These are phyloP conservation scores for Megacollybia marginata DNA, from an alignment of 768 basidiomycete species.

Conservation along the genomic window DNA sequence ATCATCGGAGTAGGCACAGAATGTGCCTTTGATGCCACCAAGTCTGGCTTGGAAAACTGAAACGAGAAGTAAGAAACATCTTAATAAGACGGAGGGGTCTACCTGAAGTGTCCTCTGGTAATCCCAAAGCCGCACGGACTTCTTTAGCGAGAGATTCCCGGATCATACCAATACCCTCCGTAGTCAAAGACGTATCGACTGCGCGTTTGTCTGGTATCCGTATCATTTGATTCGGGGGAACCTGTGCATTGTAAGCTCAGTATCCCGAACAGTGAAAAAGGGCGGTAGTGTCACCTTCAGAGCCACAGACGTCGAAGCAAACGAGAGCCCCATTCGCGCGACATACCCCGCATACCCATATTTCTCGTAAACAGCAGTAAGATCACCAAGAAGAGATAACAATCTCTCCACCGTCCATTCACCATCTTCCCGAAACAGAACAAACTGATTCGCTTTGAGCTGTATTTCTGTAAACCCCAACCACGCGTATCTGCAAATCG, in stretches of 20 bases:
- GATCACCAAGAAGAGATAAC: conserved; percentile 11
- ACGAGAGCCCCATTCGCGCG: conserved; percentile 15
- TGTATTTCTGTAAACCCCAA: conserved; percentile 12
- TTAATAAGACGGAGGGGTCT: neutral
- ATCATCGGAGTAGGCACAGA: conserved; percentile 10
- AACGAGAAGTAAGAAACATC: neutral
- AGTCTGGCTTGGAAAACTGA: conserved; percentile 12
- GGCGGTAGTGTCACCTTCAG: conserved; percentile 4
- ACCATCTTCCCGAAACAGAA: conserved; percentile 11
- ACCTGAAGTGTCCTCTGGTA: conserved; percentile 10
- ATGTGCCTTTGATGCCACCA: conserved; percentile 13
- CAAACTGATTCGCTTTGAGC: no score
- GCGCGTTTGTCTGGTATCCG: conserved; percentile 8
- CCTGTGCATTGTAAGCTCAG: conserved; percentile 1
- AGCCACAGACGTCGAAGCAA: conserved; percentile 12
- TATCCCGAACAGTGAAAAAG: neutral
- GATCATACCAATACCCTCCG: conserved; percentile 17
- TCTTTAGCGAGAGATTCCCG: conserved; percentile 10
- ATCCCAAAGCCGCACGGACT: conserved; percentile 1
- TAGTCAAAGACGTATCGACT: conserved; percentile 12
- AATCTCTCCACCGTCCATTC: conserved; percentile 7
- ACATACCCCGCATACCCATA: conserved; percentile 17
- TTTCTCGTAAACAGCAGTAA: conserved; percentile 9
- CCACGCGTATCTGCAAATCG: conserved; percentile 13
- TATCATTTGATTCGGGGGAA: conserved; percentile 4